Conservation (phyloP, 2,329 filamentous ascomycete genomes). For the Cladosporium sp. region DNA sequence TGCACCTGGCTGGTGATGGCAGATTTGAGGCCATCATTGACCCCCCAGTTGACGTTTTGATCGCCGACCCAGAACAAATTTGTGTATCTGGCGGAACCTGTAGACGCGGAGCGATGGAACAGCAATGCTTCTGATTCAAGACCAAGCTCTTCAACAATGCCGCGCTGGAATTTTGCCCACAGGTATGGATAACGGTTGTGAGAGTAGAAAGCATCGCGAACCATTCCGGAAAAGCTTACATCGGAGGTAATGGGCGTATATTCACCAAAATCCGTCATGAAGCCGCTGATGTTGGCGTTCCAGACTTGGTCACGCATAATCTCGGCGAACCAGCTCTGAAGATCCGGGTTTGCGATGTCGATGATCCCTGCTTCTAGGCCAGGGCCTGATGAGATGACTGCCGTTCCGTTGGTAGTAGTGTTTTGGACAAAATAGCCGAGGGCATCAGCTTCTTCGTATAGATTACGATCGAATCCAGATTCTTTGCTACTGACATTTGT, state of each 20-base stretch:
- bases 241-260: conserved; percentile 31
- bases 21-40: conserved; percentile 34
- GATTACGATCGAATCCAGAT: conserved; percentile 28
- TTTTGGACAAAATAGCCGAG: conserved; percentile 32
- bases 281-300: conserved; percentile 33
- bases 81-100: conserved; percentile 30
- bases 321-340: conserved; percentile 31
- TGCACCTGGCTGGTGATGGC: conserved; percentile 33
- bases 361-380: conserved; percentile 35
- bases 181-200: conserved; percentile 34
- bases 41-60: conserved; percentile 32
- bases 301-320: conserved; percentile 32
- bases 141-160: conserved; percentile 25
- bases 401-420: conserved; percentile 30
- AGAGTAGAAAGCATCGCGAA: conserved; percentile 30
- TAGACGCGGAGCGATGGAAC: conserved; percentile 34
- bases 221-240: conserved; percentile 25
- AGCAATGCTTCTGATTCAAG: conserved; percentile 29
- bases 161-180: conserved; percentile 32
- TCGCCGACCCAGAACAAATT: conserved; percentile 38
- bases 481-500: conserved; percentile 33
- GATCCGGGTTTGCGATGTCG: conserved; percentile 32
- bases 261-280: conserved; percentile 37
- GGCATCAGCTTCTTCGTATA: conserved; percentile 31
- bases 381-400: conserved; percentile 34